These are phyloP conservation scores for Populus simonii DNA, from an alignment of 345 rosid species.

Conservation along the genomic window DNA sequence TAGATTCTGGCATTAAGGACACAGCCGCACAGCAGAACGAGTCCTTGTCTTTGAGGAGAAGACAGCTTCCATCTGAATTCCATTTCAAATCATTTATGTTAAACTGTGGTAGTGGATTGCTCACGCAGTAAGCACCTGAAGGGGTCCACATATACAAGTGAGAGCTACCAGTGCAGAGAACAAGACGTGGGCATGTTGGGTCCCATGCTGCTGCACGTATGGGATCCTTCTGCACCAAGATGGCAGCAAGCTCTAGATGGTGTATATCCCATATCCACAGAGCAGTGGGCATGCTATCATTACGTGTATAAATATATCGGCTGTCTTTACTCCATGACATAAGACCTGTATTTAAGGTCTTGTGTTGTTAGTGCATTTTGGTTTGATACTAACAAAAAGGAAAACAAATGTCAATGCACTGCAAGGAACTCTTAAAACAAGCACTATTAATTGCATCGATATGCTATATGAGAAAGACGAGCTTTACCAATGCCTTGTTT, in stretches of 20 bases:
- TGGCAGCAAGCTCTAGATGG: constrained; percentile 80
- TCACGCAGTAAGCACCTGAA: constrained; percentile 84
- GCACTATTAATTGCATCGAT: neutral
- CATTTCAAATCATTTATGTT: constrained; percentile 74
- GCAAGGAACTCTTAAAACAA: neutral
- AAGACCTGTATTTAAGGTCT: constrained; percentile 50
- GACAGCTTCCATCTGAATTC: constrained; percentile 89
- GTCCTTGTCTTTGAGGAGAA: constrained; percentile 89
- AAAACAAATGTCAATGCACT: neutral
- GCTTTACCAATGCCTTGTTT: constrained; percentile 95
- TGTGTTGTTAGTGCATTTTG: neutral
- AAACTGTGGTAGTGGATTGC: constrained; percentile 70
- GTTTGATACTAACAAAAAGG: neutral
- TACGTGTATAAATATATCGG: constrained; percentile 77
- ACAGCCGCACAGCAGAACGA: constrained; percentile 80
- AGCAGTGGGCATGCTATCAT: constrained; percentile 85
- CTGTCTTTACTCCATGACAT: constrained; percentile 94
- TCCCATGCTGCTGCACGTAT: constrained; percentile 87
- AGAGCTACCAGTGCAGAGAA: constrained; percentile 83
- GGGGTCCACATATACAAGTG: constrained; percentile 95
- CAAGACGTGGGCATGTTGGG: constrained; percentile 75
- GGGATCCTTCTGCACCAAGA: constrained; percentile 88
- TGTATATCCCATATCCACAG: constrained; percentile 94
- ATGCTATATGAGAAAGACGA: constrained; percentile 3
- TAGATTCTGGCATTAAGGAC: constrained; percentile 66